Percentiles rank a stretch among this genome's conserved stretches.
Evolutionary conservation across 768 basidiomycete genomes (phyloP).

Genomic region (Termitomyces sp.): DNA sequence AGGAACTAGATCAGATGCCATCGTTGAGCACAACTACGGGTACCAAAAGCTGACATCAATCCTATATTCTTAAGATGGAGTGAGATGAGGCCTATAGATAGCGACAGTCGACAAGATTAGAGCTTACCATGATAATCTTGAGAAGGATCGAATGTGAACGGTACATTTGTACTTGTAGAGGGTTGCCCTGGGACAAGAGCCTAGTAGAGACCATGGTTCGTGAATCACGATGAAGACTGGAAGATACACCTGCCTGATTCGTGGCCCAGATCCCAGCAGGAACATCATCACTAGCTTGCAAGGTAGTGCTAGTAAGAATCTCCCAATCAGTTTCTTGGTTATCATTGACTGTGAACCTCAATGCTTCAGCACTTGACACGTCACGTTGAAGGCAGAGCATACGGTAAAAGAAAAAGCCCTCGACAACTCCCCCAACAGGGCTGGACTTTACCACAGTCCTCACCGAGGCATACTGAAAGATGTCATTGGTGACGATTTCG

Average conservation of each 20-base stretch:
- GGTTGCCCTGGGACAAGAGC: constrained; percentile 15
- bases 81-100: neutral
- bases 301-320: constrained; percentile 29
- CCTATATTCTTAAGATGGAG: constrained; percentile 23
- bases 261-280: constrained; percentile 33
- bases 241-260: constrained; percentile 21
- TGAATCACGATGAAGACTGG: neutral
- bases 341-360: constrained; percentile 19
- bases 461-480: constrained; percentile 29
- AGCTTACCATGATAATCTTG: constrained; percentile 28
- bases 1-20: neutral
- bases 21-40: neutral
- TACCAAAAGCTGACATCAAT: constrained; percentile 26
- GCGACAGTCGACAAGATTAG: neutral
- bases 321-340: constrained; percentile 30
- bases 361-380: neutral
- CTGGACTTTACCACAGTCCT: constrained; percentile 30
- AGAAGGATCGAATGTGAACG: constrained; percentile 28
- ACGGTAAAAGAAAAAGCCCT: constrained; percentile 34
- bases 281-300: constrained; percentile 19
- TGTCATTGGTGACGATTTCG: constrained; percentile 23
- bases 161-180: constrained; percentile 18
- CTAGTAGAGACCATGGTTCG: constrained; percentile 6
- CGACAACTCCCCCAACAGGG: constrained; percentile 25
- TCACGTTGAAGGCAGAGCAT: constrained; percentile 3